Conservation (phyloP, 139 green algal genomes). For the Haematococcus sp. region DNA sequence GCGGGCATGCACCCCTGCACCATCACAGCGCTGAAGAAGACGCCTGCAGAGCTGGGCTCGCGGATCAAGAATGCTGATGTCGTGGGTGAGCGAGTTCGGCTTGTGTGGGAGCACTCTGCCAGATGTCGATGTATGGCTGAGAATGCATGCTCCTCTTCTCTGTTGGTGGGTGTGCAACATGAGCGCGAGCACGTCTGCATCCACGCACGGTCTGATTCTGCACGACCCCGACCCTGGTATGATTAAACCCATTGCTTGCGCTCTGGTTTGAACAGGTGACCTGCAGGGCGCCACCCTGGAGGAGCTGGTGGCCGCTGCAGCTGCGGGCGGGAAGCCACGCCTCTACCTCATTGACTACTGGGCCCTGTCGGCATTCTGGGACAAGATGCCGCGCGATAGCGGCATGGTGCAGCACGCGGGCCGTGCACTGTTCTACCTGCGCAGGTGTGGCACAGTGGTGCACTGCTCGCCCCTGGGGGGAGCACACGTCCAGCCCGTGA, state of each 20-base stretch:
- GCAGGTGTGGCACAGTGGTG: constrained; percentile 22
- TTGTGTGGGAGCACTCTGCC: too few relatives aligned
- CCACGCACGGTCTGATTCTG: too few relatives aligned
- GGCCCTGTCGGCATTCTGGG: constrained; percentile 18
- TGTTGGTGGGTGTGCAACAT: too few relatives aligned
- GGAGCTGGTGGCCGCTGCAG: constrained; percentile 27
- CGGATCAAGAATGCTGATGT: too few relatives aligned
- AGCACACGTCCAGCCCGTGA: too few relatives aligned
- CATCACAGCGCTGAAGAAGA: constrained; percentile 19
- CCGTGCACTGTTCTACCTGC: constrained; percentile 30
- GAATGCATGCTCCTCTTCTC: too few relatives aligned
- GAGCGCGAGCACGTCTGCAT: too few relatives aligned
- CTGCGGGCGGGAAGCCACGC: constrained; percentile 28
- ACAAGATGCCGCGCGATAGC: too few relatives aligned
- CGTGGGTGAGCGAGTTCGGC: too few relatives aligned
- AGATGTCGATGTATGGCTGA: too few relatives aligned
- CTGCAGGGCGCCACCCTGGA: constrained; percentile 30
- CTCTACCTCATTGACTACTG: constrained; percentile 38
- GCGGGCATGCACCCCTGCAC: constrained; percentile 37
- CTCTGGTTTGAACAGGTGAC: constrained; percentile 15
- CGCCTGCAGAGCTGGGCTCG: neutral
- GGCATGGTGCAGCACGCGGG: constrained; percentile 32
- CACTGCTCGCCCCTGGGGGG: neutral
- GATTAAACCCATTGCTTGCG: too few relatives aligned
- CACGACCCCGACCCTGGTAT: too few relatives aligned